Percentiles rank a stretch among this genome's conserved stretches.
phyloP scores from a whole-genome alignment of 83 land plant species.

The Diphasiastrum complanatum region DNA sequence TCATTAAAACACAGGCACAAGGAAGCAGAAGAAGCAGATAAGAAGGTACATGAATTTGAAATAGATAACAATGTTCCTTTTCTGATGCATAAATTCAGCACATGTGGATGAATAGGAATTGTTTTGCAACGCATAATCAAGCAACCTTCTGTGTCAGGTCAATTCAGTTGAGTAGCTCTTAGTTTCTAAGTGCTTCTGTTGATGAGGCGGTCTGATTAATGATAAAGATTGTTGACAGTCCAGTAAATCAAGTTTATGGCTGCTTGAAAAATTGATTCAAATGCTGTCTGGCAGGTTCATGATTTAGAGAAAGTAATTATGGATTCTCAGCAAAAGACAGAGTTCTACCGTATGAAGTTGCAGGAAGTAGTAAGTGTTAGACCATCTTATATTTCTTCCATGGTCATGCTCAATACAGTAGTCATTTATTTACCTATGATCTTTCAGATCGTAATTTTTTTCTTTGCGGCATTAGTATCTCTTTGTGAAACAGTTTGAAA shows the following conservation, averaged over 20 bases:
- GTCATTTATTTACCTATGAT: no score
- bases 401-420: no score
- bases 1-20: neutral
- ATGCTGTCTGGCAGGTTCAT: neutral
- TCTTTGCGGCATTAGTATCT: no score
- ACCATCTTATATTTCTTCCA: no score
- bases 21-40: conserved; percentile 6
- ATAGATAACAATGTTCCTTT: neutral
- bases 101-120: neutral
- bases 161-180: neutral
- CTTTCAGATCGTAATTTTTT: no score
- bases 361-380: no score
- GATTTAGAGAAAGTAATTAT: conserved; percentile 9
- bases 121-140: neutral
- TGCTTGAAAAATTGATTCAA: no score
- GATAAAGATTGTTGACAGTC: neutral
- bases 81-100: neutral
- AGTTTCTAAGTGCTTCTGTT: neutral
- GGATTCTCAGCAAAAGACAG: conserved; percentile 1
- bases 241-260: no score
- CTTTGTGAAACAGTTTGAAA: no score
- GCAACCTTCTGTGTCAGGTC: neutral
- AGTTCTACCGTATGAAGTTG: conserved; percentile 9
- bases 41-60: conserved; percentile 1
- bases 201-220: no score